These are phyloP conservation scores for Kodamaea nitidulidarum DNA, from an alignment of 805 yeast species.

Conservation along the genomic window DNA sequence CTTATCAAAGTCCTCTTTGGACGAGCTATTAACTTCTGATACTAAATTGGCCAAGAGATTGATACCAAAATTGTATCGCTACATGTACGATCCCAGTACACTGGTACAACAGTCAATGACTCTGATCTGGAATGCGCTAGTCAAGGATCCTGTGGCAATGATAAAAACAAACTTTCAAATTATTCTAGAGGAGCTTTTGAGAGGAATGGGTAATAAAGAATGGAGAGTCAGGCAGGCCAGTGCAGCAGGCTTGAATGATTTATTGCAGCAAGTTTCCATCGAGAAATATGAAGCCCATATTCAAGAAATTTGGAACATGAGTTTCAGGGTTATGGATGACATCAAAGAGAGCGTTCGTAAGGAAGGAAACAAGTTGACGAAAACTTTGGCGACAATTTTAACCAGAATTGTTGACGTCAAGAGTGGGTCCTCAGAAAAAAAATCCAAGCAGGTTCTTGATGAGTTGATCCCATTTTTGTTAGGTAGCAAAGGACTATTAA, in stretches of 20 bases:
- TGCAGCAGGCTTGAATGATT: slow-evolving; percentile 62
- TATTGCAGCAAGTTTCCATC: slow-evolving; percentile 58
- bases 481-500: slow-evolving; percentile 73
- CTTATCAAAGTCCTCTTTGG: slow-evolving; percentile 71
- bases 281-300: slow-evolving; percentile 48
- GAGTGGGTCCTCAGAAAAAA: slow-evolving; percentile 34
- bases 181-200: slow-evolving; percentile 62
- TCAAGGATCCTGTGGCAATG: slow-evolving; percentile 54
- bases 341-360: slow-evolving; percentile 88
- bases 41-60: slow-evolving; percentile 52
- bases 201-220: slow-evolving; percentile 73
- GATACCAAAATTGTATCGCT: slow-evolving; percentile 79
- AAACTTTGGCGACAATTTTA: slow-evolving; percentile 58
- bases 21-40: slow-evolving; percentile 54
- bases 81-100: slow-evolving; percentile 77
- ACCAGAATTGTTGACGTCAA: slow-evolving; percentile 51
- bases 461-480: slow-evolving; percentile 73
- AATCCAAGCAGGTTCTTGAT: slow-evolving; percentile 46
- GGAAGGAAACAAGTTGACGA: slow-evolving; percentile 70
- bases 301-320: slow-evolving; percentile 79
- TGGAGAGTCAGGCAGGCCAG: slow-evolving; percentile 95
- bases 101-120: slow-evolving; percentile 79
- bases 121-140: slow-evolving; percentile 78
- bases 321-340: slow-evolving; percentile 88
- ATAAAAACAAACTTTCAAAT: slow-evolving; percentile 50